Base-by-base conservation (phyloP, 768 basidiomycete species). In the Cystoderma amianthinum region DNA sequence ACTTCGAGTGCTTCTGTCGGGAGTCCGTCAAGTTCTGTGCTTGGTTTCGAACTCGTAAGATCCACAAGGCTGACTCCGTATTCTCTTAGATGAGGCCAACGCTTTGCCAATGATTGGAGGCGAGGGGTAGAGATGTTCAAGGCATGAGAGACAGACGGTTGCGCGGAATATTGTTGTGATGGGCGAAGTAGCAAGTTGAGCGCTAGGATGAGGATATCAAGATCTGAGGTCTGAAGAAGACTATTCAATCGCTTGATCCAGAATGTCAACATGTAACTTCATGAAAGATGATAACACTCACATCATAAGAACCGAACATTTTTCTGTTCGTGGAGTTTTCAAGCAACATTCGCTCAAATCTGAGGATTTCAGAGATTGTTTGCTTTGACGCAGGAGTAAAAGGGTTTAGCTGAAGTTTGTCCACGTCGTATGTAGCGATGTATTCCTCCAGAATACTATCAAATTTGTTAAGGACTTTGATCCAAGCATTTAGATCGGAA, bases 301-400 rank as follows among this genome's bases (percentile, higher is more conserved):
- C 95, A 59, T 99, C 96, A 62, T 96, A 99, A 3, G 92, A 95
- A 45, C 78, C 82, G 64, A 85, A 99, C 44, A 93, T 87, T 69
- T 97, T 98, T 55, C 96, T 72, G 59, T 95, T 98, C 30, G 96
- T 99, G 36, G 93, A 95, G 60, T 97, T 96, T 66, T 98, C 96
- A 54, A 99, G 69, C 39, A 99, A 66, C 28, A 98, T 64, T 47
- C 88, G 76, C 66, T 92, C 82, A 49, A 99, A 93, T 49, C 81
- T 73, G 46, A 99, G 76, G 49, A 99, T 84, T 57, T 86, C 82
- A 47, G 82, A 78, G 10, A 97, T 58, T 2, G 79, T 68, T 43
- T 73, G 74, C 70, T 92, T 94, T 18, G 81, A 82, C 32, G 68
- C 61, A 0, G 84, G 78, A 2, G 81, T 78, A 56, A 98, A 96